phyloP scores from a whole-genome alignment of 495 filamentous ascomycete genomes.

The Penicillium longicatenatum region DNA sequence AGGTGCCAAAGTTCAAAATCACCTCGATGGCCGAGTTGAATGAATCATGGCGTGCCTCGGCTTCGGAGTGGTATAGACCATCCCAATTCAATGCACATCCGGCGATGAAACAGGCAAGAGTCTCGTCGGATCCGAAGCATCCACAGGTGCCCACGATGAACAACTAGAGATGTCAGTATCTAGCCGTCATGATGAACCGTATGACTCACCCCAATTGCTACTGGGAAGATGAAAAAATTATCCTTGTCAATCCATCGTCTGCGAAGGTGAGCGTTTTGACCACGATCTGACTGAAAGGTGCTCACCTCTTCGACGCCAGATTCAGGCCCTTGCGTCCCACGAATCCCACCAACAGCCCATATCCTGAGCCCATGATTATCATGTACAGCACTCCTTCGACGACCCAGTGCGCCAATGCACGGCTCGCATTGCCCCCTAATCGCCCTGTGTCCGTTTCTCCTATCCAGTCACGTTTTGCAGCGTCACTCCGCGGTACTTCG shows the following conservation, averaged over 20 bases:
- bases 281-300: background rate
- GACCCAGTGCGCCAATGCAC: constrained; percentile 41
- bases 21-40: constrained; percentile 40
- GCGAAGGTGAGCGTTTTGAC: background rate
- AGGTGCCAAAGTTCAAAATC: constrained; percentile 41
- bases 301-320: constrained; percentile 29
- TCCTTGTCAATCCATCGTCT: constrained; percentile 43
- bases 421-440: constrained; percentile 34
- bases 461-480: constrained; percentile 28
- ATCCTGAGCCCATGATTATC: constrained; percentile 40
- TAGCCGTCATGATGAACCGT: background rate
- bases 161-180: constrained; percentile 20
- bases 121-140: constrained; percentile 43
- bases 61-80: constrained; percentile 35
- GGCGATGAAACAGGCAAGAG: constrained; percentile 43
- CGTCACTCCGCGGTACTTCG: constrained; percentile 30
- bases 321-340: constrained; percentile 32
- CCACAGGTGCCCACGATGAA: constrained; percentile 44
- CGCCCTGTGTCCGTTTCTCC: constrained; percentile 34
- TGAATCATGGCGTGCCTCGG: constrained; percentile 39
- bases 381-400: constrained; percentile 44
- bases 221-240: constrained; percentile 33
- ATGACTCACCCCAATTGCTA: constrained; percentile 35
- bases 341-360: constrained; percentile 38
- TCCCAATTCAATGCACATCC: constrained; percentile 45